Percentiles rank a stretch among this genome's conserved stretches.
These are phyloP conservation scores for Vitis hybrid DNA, from an alignment of 177 flowering plant genomes.

Conservation along the genomic window DNA sequence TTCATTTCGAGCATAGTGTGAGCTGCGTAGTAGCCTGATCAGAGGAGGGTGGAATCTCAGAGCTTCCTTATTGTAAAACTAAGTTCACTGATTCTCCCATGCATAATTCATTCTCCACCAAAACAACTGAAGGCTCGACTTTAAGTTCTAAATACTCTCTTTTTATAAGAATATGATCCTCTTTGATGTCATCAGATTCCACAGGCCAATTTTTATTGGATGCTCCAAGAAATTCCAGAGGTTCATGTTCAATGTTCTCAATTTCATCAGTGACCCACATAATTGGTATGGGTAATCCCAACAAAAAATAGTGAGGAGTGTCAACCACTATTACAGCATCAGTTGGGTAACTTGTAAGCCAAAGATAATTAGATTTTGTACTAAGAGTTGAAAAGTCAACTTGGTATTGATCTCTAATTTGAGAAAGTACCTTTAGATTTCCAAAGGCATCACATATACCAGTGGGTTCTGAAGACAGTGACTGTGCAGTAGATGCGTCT, in stretches of 20 bases:
- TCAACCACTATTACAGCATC: slow-evolving; percentile 10
- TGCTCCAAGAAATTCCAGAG: neutral
- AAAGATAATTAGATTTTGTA: slow-evolving; percentile 12
- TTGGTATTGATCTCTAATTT: slow-evolving; percentile 49
- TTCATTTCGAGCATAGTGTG: slow-evolving; percentile 5
- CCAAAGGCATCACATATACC: slow-evolving; percentile 26
- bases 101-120: slow-evolving; percentile 8
- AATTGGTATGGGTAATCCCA: slow-evolving; percentile 40
- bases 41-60: too few species aligned
- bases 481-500: slow-evolving; percentile 23
- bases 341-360: slow-evolving; percentile 2
- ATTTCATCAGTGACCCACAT: slow-evolving; percentile 25
- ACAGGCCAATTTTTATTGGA: neutral
- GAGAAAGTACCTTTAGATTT: slow-evolving; percentile 39
- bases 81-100: slow-evolving; percentile 5
- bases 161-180: neutral
- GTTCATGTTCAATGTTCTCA: slow-evolving; percentile 15
- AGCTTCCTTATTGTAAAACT: neutral
- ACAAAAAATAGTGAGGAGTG: slow-evolving; percentile 5
- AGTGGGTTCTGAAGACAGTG: slow-evolving; percentile 20
- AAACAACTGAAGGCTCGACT: slow-evolving; percentile 15
- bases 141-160: slow-evolving; percentile 15
- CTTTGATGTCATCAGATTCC: neutral
- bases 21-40: slow-evolving; percentile 14
- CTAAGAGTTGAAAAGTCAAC: slow-evolving; percentile 42